Evolutionary conservation across 805 yeast species (phyloP), one percentile per base, ranked within the genome.

Genomic region (Candida lessepsii): DNA sequence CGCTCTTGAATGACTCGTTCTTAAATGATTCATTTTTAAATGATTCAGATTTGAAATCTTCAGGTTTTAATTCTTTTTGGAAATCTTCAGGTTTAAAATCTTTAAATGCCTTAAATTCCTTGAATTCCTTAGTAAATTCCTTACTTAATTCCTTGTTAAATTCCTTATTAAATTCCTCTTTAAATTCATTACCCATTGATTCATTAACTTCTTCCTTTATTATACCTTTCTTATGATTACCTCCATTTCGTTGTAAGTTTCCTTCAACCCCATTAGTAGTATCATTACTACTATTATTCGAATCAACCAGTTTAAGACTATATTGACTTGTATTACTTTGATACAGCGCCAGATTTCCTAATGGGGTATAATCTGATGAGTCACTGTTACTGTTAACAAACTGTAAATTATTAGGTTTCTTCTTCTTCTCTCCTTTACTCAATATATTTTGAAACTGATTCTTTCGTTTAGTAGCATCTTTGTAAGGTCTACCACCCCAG

Each of bases 401-500:
- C 17, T 37, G 17, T 16, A 14, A 17, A 15, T 19, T 18, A 10
- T 20, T 37, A 3, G 20, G 13, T 18, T 20, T 29, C 26, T 28
- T 20, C 40, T 28, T 21, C 26, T 27, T 27, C 24, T 15, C 20
- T 14, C 30, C 19, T 8, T 17, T 4, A n/a, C 14, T 19, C 11
- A 35, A 18, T 3, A 29, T 17, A 16, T 23, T 39, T 19, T 39
- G 42, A 23, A 29, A 40, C 3, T 36, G 29, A n/a, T 37, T 31
- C 33, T 59, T 52, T 56, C 61, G 60, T 47, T 65, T 54, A 53
- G 62, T 64, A 3, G 65, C 56, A 33, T 65, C 64, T 48, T 76
- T 76, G 54, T 68, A 75, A 0, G 86, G 86, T 35, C 89, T 59
- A 0, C 90, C 90, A 14, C 87, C 89, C 91, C 91, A 85, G 0